A percentile compares a stretch with the other conserved stretches of the same genome.
Evolutionary conservation across 176 grass and related monocot genomes (phyloP).

Genomic region (Triticum dicoccoides): DNA sequence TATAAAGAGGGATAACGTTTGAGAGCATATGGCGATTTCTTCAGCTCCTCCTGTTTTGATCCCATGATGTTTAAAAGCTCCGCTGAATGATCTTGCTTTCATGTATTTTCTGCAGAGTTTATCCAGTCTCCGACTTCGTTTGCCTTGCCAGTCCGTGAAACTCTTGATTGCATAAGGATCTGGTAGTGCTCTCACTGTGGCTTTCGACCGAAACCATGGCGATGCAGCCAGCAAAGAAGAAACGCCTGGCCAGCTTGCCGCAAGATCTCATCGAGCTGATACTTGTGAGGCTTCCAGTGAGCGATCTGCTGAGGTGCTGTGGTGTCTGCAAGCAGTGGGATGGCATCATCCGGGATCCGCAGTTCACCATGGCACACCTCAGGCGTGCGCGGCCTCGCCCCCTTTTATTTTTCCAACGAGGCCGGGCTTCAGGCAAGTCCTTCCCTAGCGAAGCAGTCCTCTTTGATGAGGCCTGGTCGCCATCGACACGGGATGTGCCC

Average conservation of each 20-base stretch:
- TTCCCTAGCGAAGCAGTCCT: conserved; percentile 21
- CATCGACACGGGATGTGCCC: neutral
- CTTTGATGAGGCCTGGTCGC: conserved; percentile 23
- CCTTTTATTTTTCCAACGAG: conserved; percentile 11
- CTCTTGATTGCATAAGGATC: neutral
- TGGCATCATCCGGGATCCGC: conserved; percentile 12
- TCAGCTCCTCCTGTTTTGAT: neutral
- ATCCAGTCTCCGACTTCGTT: neutral
- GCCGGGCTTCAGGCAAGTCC: neutral
- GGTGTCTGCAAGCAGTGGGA: conserved; percentile 37
- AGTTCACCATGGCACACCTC: neutral
- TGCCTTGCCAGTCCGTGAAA: neutral
- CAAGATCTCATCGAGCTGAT: conserved; percentile 13
- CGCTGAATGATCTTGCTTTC: neutral
- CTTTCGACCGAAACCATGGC: neutral
- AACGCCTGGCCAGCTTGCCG: neutral
- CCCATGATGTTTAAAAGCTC: neutral
- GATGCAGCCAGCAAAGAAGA: neutral
- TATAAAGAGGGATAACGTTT: neutral
- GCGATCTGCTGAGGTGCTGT: conserved; percentile 11
- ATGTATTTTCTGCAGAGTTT: neutral
- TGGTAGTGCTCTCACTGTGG: neutral
- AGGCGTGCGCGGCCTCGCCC: neutral
- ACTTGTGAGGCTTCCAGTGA: conserved; percentile 26
- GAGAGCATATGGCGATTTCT: neutral